phyloP scores from a whole-genome alignment of 2,329 filamentous ascomycete species.

The Onygenales sp. region DNA sequence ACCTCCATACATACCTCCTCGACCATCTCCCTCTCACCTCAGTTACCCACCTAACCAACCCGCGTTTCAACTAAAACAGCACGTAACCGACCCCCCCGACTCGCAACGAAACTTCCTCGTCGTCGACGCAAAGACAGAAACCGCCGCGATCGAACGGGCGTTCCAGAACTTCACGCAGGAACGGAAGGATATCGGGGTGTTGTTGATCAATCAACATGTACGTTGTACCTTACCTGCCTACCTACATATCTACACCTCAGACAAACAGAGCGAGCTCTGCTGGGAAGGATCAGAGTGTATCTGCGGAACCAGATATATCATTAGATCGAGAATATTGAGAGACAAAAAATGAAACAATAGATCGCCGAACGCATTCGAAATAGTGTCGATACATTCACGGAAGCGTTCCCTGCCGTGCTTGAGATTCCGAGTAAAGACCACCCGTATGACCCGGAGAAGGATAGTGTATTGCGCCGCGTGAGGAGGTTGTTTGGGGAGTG shows the following conservation, averaged over 20 bases:
- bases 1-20: neutral
- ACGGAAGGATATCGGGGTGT: slow-evolving; percentile 91
- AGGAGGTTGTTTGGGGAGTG: slow-evolving; percentile 57
- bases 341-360: slow-evolving; percentile 36
- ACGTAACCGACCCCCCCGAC: slow-evolving; percentile 81
- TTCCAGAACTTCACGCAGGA: slow-evolving; percentile 83
- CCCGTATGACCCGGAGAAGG: slow-evolving; percentile 97
- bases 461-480: slow-evolving; percentile 89
- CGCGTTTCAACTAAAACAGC: slow-evolving; percentile 42
- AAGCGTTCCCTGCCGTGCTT: slow-evolving; percentile 89
- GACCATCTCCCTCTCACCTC: neutral
- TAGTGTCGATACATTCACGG: slow-evolving; percentile 81
- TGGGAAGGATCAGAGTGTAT: no score
- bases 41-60: neutral
- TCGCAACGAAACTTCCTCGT: slow-evolving; percentile 97
- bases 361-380: slow-evolving; percentile 89
- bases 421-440: slow-evolving; percentile 99
- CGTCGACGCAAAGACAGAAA: slow-evolving; percentile 90
- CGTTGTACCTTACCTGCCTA: slow-evolving; percentile 17
- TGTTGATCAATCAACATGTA: slow-evolving; percentile 97
- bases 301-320: no score
- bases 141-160: slow-evolving; percentile 71
- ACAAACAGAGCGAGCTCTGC: neutral
- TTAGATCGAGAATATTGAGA: neutral
- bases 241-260: neutral